phyloP scores from a whole-genome alignment of 495 filamentous ascomycete genomes.

The Lasiosphaeria hispida region DNA sequence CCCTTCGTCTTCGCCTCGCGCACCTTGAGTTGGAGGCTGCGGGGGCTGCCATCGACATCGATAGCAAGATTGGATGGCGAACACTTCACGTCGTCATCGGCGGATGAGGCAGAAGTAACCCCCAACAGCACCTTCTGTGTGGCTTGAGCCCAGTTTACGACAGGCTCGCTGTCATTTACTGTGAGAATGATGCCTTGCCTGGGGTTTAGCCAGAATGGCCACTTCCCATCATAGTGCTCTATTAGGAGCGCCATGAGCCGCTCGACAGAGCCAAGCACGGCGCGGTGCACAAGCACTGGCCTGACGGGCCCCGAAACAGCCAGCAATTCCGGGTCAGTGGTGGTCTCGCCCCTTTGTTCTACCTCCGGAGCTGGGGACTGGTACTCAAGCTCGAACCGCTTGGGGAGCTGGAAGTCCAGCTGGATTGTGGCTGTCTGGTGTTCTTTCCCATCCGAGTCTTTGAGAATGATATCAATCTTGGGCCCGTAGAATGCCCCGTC shows the following conservation, averaged over 20 bases:
- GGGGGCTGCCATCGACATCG: constrained; percentile 66
- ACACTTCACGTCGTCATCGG: constrained; percentile 32
- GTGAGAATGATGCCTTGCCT: constrained; percentile 77
- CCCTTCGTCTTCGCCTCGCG: constrained; percentile 67
- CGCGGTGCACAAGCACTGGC: constrained; percentile 85
- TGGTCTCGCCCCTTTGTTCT: constrained; percentile 54
- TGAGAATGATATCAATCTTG: constrained; percentile 88
- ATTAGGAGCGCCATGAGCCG: constrained; percentile 84
- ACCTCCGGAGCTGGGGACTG: constrained; percentile 69
- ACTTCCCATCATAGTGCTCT: constrained; percentile 76
- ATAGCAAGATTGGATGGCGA: constrained; percentile 58
- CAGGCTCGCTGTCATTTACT: constrained; percentile 61
- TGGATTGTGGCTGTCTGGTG: constrained; percentile 93
- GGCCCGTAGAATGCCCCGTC: constrained; percentile 95
- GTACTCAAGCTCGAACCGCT: constrained; percentile 76
- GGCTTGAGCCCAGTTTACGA: constrained; percentile 56
- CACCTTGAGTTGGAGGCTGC: constrained; percentile 66
- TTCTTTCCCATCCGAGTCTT: constrained; percentile 79
- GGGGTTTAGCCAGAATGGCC: constrained; percentile 92
- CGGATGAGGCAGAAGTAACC: constrained; percentile 23
- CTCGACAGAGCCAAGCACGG: constrained; percentile 83
- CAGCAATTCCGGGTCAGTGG: constrained; percentile 41
- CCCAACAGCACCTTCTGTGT: constrained; percentile 47
- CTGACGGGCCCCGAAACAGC: constrained; percentile 54
- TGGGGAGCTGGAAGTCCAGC: constrained; percentile 89